phyloP scores from a whole-genome alignment of 2,329 filamentous ascomycete genomes.

The Fusarium beomiforme region DNA sequence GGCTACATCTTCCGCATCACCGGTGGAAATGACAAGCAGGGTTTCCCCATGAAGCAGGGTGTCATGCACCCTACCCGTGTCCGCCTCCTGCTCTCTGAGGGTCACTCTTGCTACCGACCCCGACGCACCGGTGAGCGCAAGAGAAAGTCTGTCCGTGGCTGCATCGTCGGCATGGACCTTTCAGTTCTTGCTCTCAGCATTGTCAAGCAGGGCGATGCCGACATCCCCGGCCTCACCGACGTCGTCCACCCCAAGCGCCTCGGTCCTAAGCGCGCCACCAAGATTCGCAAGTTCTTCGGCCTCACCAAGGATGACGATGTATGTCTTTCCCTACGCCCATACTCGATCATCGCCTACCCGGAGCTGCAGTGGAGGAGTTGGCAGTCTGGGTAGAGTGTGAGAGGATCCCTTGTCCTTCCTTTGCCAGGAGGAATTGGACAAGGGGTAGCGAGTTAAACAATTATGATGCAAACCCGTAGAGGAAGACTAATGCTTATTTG shows the following conservation, averaged over 20 bases:
- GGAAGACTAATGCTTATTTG: slow-evolving; percentile 52
- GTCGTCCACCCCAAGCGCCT: slow-evolving; percentile 98
- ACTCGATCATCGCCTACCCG: slow-evolving; percentile 77
- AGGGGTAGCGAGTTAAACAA: slow-evolving; percentile 39
- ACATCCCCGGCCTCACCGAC: slow-evolving; percentile 97
- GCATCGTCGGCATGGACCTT: slow-evolving; percentile 97
- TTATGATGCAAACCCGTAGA: background rate
- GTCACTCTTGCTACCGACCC: slow-evolving; percentile 99
- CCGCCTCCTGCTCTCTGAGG: slow-evolving; percentile 92
- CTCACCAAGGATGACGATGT: slow-evolving; percentile 99
- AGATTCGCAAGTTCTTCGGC: slow-evolving; percentile 99
- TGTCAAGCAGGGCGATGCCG: slow-evolving; percentile 96
- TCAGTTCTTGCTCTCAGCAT: slow-evolving; percentile 93
- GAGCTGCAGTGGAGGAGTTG: slow-evolving; percentile 56
- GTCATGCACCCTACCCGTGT: slow-evolving; percentile 99
- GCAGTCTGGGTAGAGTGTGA: slow-evolving; percentile 70
- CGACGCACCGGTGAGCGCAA: slow-evolving; percentile 98
- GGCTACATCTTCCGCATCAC: slow-evolving; percentile 99
- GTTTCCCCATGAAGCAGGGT: slow-evolving; percentile 99
- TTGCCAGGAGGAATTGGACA: slow-evolving; percentile 4
- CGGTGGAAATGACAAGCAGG: slow-evolving; percentile 99
- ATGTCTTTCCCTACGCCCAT: slow-evolving; percentile 70
- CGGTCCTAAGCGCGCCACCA: slow-evolving; percentile 99
- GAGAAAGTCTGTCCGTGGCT: slow-evolving; percentile 98
- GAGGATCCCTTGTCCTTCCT: slow-evolving; percentile 48